These are phyloP conservation scores for Spizellomyces punctatus DNA, from an alignment of 192 early-diverging fungal genomes.

Conservation along the genomic window DNA sequence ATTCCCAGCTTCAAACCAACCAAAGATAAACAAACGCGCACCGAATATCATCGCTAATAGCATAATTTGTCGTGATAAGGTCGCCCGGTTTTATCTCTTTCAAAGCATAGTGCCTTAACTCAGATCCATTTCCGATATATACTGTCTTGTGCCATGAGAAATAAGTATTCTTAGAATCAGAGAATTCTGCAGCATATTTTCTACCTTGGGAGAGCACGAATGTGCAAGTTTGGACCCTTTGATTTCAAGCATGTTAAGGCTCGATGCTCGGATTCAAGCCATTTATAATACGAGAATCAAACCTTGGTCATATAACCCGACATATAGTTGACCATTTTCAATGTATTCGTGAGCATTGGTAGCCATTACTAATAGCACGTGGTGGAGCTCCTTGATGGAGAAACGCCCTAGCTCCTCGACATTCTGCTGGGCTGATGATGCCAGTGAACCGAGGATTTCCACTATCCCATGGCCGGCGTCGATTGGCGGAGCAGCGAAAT, in stretches of 20 bases:
- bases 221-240: constrained; percentile 29
- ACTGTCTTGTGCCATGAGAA: constrained; percentile 6
- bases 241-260: too few relatives aligned
- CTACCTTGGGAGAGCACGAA: constrained; percentile 26
- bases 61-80: constrained; percentile 28
- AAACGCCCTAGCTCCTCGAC: background rate
- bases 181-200: background rate
- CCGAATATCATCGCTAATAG: constrained; percentile 24
- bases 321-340: constrained; percentile 3
- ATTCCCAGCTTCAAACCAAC: background rate
- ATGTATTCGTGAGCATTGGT: constrained; percentile 28
- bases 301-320: constrained; percentile 14
- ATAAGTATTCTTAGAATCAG: background rate
- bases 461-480: background rate
- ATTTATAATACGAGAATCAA: background rate
- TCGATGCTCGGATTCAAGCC: too few relatives aligned
- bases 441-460: background rate
- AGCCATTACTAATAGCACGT: constrained; percentile 10
- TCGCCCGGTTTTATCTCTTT: constrained; percentile 19
- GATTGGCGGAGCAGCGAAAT: background rate
- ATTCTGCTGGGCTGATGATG: background rate
- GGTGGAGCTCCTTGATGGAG: constrained; percentile 3
- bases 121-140: constrained; percentile 11
- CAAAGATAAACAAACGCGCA: background rate
- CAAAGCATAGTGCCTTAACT: constrained; percentile 24